Evolutionary conservation across 495 filamentous ascomycete species (phyloP).

Genomic region (Daldinia childiae): DNA sequence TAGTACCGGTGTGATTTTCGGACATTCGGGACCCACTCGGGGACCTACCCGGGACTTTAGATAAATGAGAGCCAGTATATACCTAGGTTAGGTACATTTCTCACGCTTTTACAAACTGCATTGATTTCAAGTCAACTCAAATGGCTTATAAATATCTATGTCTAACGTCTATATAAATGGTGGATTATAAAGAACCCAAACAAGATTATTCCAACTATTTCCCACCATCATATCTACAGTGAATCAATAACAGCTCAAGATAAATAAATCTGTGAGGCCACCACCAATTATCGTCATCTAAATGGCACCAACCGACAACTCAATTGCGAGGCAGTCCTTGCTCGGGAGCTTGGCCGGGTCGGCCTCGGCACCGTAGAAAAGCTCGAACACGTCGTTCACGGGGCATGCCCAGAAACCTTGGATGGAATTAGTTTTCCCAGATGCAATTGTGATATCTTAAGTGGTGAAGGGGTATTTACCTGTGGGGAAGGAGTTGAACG

Average conservation of each 20-base stretch:
- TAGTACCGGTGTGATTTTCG: background rate
- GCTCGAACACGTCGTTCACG: background rate
- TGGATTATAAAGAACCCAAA: background rate
- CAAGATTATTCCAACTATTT: background rate
- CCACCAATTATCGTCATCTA: too few relatives aligned
- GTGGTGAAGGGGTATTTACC: background rate
- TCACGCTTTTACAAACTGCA: background rate
- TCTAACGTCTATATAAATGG: background rate
- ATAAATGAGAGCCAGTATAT: background rate
- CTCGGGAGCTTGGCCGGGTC: slow-evolving; percentile 28
- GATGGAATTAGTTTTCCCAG: background rate
- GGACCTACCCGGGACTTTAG: background rate
- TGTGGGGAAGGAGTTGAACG: background rate
- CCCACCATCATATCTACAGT: background rate
- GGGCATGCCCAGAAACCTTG: background rate
- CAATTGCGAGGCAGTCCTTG: slow-evolving; percentile 15
- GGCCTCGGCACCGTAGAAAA: slow-evolving; percentile 17
- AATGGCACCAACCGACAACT: slow-evolving; percentile 1
- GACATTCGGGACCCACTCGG: background rate
- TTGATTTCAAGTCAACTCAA: background rate
- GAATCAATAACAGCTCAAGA: background rate
- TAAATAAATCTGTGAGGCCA: background rate
- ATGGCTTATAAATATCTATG: too few relatives aligned
- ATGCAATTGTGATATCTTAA: background rate
- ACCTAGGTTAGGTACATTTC: background rate